Conservation (phyloP, 345 rosid genomes). For the Salix brachista region DNA sequence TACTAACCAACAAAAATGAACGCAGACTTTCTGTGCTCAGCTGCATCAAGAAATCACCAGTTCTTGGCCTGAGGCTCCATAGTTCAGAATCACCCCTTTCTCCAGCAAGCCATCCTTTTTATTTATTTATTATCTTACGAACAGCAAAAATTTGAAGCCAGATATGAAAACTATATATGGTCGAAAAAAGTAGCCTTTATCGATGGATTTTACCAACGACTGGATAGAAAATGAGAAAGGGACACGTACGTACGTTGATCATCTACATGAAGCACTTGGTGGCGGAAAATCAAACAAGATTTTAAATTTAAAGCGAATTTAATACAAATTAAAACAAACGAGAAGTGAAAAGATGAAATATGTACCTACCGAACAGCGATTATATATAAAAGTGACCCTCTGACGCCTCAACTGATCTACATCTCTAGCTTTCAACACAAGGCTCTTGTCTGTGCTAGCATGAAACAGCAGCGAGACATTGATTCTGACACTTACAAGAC, state of each 20-base stretch:
- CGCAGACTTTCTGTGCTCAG: not conserved
- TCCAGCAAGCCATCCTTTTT: not conserved
- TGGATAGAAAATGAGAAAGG: not conserved
- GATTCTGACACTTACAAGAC: constrained; percentile 36
- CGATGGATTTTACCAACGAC: too few species aligned
- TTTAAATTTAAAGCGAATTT: not conserved
- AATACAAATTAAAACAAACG: not conserved
- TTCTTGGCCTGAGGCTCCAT: not conserved
- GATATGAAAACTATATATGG: too few species aligned
- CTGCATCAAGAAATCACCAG: not conserved
- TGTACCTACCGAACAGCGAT: not conserved
- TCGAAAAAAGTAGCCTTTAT: too few species aligned
- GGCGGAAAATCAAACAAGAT: not conserved
- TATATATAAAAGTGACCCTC: not conserved
- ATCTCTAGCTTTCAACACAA: not conserved
- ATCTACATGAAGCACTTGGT: not conserved
- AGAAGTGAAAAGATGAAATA: constrained; percentile 7
- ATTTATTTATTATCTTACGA: too few species aligned
- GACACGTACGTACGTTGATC: not conserved
- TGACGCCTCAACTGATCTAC: not conserved
- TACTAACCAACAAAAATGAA: not conserved
- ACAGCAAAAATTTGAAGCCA: too few species aligned
- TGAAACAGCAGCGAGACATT: constrained; percentile 36
- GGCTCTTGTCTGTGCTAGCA: constrained; percentile 12
- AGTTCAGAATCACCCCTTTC: not conserved